Base-by-base conservation (phyloP, 2,329 filamentous ascomycete genomes). In the Ophiostoma sp. region DNA sequence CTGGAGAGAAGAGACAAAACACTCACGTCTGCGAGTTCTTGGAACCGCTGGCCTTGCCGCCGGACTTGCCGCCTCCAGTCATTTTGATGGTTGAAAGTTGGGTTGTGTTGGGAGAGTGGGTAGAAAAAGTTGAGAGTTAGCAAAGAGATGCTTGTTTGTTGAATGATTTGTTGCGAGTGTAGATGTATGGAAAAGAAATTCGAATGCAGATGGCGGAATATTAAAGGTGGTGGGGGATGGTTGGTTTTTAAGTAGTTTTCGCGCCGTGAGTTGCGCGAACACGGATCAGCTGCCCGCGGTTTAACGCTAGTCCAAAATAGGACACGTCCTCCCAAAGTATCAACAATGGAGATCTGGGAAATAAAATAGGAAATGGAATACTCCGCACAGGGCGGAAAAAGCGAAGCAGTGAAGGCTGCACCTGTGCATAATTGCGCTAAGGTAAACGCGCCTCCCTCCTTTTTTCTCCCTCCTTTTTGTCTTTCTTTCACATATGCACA, bases 51-150 rank as follows among this genome's bases (percentile, higher is more conserved):
- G 95, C 95, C 92, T 98, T 98, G 91, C 96, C 96, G 87, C 96
- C 96, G 88, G 95, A 98, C 88, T 99, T 99, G 87, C 96, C 96
- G 86, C 95, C 95, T 90, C 95, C 95, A 94, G 96, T 97, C 96
- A 99, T 99, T 93, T 93, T 98, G 92, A 89, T 83, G 78, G 84
- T 71, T 80, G 78, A 79, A 79, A 79, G 78, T 79, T 80, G 76
- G 78, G 78, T 78, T 75, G 69, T 75, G 72, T 75, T 77, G 78
- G 70, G 69, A 28, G 8, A 42, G n/a, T 15, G 76, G 75, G 72
- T 75, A 76, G 77, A 78, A 78, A 77, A 76, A 78, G 75, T 77
- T 66, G 39, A 22, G 25, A 50, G n/a, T 69, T 52, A 57, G 78
- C 76, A 75, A 73, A 78, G 78, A 77, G 77, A 78, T 77, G 69